Percentiles rank a stretch among this genome's conserved stretches.
Evolutionary conservation across 2,329 filamentous ascomycete genomes (phyloP).

Genomic region (Aureobasidium sp.): DNA sequence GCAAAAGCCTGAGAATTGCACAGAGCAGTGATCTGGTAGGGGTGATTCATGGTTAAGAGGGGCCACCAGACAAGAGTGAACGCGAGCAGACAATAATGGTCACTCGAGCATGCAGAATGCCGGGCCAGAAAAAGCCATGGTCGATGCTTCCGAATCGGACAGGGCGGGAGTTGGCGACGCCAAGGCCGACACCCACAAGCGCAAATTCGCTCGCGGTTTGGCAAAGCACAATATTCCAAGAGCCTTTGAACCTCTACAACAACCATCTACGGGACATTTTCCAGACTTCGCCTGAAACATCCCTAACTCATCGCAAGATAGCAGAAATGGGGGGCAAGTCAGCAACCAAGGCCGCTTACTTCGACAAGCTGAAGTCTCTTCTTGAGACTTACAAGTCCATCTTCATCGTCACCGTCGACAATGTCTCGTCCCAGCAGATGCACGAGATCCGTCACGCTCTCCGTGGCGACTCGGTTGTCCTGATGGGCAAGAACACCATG

Average conservation of each 20-base stretch:
- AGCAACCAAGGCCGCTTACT: constrained; percentile 91
- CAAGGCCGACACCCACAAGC: constrained; percentile 11
- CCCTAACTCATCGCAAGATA: constrained; percentile 20
- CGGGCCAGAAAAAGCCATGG: constrained; percentile 10
- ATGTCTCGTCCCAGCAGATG: constrained; percentile 99
- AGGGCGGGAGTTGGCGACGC: background rate
- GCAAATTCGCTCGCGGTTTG: constrained; percentile 9
- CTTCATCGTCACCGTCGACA: constrained; percentile 86
- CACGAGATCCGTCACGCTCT: constrained; percentile 96
- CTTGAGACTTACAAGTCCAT: constrained; percentile 95
- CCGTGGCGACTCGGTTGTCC: constrained; percentile 84
- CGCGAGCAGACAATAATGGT: background rate
- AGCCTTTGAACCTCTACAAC: constrained; percentile 9
- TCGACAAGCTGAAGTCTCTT: constrained; percentile 98
- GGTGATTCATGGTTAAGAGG: background rate
- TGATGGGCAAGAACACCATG: constrained; percentile 99
- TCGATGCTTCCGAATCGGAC: background rate
- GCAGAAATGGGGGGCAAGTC: constrained; percentile 56
- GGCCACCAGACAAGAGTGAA: background rate
- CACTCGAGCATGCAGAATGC: background rate
- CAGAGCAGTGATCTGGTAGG: constrained; percentile 2
- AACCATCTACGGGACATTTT: constrained; percentile 11
- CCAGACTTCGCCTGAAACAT: constrained; percentile 20
- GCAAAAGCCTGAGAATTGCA: constrained; percentile 15
- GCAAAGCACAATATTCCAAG: background rate